phyloP scores from a whole-genome alignment of 345 rosid species.

The Laguncularia racemosa region DNA sequence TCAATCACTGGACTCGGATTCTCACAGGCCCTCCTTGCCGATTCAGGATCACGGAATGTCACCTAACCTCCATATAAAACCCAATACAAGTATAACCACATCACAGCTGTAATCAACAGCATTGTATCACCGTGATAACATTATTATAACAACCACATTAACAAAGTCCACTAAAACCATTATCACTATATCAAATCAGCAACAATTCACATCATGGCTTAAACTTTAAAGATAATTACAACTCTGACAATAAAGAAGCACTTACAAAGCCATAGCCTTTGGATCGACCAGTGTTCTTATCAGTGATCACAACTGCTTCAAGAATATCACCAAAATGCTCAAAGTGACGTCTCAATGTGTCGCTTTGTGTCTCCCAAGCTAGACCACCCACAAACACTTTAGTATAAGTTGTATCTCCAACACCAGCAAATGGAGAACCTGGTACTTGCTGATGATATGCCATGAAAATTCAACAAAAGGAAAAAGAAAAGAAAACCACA shows the following conservation, averaged over 20 bases:
- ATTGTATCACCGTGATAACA: slow-evolving; percentile 5
- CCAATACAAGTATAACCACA: slow-evolving; percentile 16
- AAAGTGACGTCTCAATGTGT: slow-evolving; percentile 82
- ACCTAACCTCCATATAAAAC: slow-evolving; percentile 15
- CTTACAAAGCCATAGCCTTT: slow-evolving; percentile 99
- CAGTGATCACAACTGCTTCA: slow-evolving; percentile 92
- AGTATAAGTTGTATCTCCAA: slow-evolving; percentile 81
- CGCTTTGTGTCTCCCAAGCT: slow-evolving; percentile 93
- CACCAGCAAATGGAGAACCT: slow-evolving; percentile 43
- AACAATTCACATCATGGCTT: too few relatives aligned
- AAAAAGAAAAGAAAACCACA: too few relatives aligned
- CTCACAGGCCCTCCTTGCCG: slow-evolving; percentile 29
- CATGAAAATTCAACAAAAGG: slow-evolving; percentile 16
- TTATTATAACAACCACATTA: too few relatives aligned
- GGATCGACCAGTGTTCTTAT: slow-evolving; percentile 94
- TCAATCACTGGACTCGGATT: slow-evolving; percentile 33
- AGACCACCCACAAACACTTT: slow-evolving; percentile 92
- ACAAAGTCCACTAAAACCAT: not conserved
- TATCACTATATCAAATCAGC: not conserved
- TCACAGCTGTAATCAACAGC: slow-evolving; percentile 13
- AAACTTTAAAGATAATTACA: too few relatives aligned
- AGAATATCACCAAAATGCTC: slow-evolving; percentile 87
- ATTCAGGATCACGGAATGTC: slow-evolving; percentile 10
- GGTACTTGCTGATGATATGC: slow-evolving; percentile 59
- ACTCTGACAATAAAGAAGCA: slow-evolving; percentile 4